Evolutionary conservation across 2,329 filamentous ascomycete genomes (phyloP).

Genomic region (Cryphonectria japonica): DNA sequence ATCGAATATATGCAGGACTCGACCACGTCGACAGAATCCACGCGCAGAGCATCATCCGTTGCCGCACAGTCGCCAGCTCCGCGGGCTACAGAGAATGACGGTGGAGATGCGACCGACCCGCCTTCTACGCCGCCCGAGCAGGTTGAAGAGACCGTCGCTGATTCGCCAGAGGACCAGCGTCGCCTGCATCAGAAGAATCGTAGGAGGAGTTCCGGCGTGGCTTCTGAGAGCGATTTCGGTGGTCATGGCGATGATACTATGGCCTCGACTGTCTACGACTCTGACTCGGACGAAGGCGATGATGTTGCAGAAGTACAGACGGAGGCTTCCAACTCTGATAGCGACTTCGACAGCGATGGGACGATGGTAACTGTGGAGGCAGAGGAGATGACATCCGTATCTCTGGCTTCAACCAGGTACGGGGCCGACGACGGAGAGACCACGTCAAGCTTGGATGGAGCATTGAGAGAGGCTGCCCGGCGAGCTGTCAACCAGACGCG

Average conservation of each 20-base stretch:
- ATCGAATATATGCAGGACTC: constrained; percentile 88
- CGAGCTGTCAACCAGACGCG: constrained; percentile 75
- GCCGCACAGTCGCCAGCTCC: constrained; percentile 38
- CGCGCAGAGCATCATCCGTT: constrained; percentile 70
- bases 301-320: constrained; percentile 59
- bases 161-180: constrained; percentile 68
- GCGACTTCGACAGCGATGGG: constrained; percentile 67
- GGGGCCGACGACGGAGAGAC: constrained; percentile 60
- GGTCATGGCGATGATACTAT: constrained; percentile 57
- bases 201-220: constrained; percentile 69
- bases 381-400: constrained; percentile 74
- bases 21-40: constrained; percentile 78
- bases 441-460: constrained; percentile 75
- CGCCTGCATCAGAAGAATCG: constrained; percentile 65
- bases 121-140: constrained; percentile 67
- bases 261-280: constrained; percentile 80
- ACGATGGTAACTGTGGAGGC: constrained; percentile 83
- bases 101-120: constrained; percentile 56
- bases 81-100: constrained; percentile 37
- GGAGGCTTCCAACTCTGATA: constrained; percentile 50
- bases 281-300: constrained; percentile 62
- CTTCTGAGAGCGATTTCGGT: constrained; percentile 65
- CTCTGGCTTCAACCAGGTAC: constrained; percentile 65
- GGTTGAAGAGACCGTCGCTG: constrained; percentile 58
- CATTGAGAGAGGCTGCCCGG: constrained; percentile 73